A percentile compares a stretch with the other conserved stretches of the same genome.
Evolutionary conservation across 192 early-diverging fungal species (phyloP).

Genomic region (Spizellomyces sp.): DNA sequence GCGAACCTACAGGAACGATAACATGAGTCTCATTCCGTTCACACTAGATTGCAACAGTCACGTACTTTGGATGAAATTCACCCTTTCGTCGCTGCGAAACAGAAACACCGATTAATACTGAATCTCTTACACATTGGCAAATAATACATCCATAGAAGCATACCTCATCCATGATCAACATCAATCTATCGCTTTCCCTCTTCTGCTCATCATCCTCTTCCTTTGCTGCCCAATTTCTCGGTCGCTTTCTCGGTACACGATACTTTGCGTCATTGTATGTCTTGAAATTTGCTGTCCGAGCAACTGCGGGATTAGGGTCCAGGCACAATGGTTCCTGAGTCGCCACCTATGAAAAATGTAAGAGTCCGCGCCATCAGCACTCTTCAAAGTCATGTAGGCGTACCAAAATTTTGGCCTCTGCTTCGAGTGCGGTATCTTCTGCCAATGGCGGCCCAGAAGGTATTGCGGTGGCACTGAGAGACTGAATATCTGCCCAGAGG

Average conservation of each 20-base stretch:
- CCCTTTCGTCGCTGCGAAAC: background rate
- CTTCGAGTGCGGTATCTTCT: slow-evolving; percentile 28
- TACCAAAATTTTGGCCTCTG: slow-evolving; percentile 26
- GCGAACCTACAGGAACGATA: slow-evolving; percentile 12
- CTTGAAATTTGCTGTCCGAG: background rate
- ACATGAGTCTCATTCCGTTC: background rate
- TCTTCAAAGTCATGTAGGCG: background rate
- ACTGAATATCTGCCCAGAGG: slow-evolving; percentile 25
- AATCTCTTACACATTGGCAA: background rate
- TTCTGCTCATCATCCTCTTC: slow-evolving; percentile 34
- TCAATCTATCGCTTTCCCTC: slow-evolving; percentile 31
- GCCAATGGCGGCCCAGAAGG: slow-evolving; percentile 1
- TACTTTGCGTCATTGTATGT: slow-evolving; percentile 33
- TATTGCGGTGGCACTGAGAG: background rate
- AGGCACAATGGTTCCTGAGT: slow-evolving; percentile 17
- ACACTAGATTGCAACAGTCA: background rate
- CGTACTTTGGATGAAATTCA: slow-evolving; percentile 31
- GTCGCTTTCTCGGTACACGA: slow-evolving; percentile 28
- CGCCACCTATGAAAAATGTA: slow-evolving; percentile 6
- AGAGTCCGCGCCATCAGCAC: background rate
- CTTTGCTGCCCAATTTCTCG: slow-evolving; percentile 32
- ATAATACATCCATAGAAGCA: background rate
- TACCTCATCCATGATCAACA: slow-evolving; percentile 46
- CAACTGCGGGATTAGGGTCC: slow-evolving; percentile 19
- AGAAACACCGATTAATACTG: background rate